These are phyloP conservation scores for Apostasia shenzhenica DNA, from an alignment of 106 monocot species.

Conservation along the genomic window DNA sequence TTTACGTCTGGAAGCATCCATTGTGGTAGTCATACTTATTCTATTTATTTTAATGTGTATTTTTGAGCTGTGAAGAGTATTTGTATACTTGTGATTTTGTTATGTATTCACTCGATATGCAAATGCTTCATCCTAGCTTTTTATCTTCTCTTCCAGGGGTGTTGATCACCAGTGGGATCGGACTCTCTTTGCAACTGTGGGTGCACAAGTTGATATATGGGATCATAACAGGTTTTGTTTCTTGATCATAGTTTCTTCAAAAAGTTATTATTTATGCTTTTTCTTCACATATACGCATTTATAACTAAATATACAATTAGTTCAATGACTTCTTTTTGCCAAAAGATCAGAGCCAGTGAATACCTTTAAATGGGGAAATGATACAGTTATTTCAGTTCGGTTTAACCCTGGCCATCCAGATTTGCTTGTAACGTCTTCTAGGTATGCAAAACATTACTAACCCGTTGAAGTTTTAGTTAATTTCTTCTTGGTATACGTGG, in stretches of 20 bases:
- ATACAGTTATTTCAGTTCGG: conserved; percentile 67
- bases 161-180: conserved; percentile 95
- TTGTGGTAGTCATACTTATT: conserved; percentile 50
- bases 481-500: too few species aligned
- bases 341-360: conserved; percentile 80
- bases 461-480: too few species aligned
- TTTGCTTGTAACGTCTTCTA: conserved; percentile 75
- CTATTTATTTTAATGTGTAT: conserved; percentile 5
- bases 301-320: background rate
- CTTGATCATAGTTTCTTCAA: background rate
- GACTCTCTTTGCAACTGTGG: conserved; percentile 86
- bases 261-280: background rate
- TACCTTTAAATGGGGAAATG: conserved; percentile 83
- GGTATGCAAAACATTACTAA: conserved; percentile 27
- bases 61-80: background rate
- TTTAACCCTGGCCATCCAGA: conserved; percentile 96
- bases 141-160: conserved; percentile 31
- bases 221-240: conserved; percentile 79
- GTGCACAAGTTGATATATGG: conserved; percentile 98
- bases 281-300: background rate
- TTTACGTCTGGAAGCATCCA: conserved; percentile 85
- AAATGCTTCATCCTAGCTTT: background rate
- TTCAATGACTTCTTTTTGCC: background rate
- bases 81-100: background rate
- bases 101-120: background rate